These are phyloP conservation scores for Lentinus tigrinus DNA, from an alignment of 768 basidiomycete genomes.

Conservation along the genomic window DNA sequence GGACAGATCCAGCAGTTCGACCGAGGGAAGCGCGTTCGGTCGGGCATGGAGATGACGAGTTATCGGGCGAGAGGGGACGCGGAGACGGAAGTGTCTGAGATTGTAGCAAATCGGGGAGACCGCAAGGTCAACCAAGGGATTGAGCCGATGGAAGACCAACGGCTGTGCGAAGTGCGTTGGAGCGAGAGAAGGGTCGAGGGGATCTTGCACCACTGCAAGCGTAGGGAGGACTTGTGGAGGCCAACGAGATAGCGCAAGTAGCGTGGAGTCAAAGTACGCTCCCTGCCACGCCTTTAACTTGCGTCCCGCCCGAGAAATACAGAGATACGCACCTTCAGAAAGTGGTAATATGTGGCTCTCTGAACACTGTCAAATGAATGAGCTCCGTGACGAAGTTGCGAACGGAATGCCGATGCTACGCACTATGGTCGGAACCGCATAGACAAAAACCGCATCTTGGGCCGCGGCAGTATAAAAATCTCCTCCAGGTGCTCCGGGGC, in stretches of 20 bases:
- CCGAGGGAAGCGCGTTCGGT: conserved; percentile 38
- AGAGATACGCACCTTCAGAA: conserved; percentile 55
- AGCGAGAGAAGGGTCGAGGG: conserved; percentile 43
- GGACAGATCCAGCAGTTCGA: conserved; percentile 74
- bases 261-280: conserved; percentile 77
- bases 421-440: conserved; percentile 85
- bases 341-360: conserved; percentile 77
- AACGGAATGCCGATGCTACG: conserved; percentile 26
- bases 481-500: conserved; percentile 80
- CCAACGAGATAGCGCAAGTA: conserved; percentile 66
- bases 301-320: not conserved
- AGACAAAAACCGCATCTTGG: conserved; percentile 49
- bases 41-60: conserved; percentile 38
- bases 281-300: conserved; percentile 43
- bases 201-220: conserved; percentile 69
- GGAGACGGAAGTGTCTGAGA: conserved; percentile 60
- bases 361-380: conserved; percentile 47
- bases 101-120: conserved; percentile 41
- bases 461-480: conserved; percentile 52
- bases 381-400: conserved; percentile 5
- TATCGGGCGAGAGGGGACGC: conserved; percentile 68
- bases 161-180: conserved; percentile 72
- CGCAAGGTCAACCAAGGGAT: conserved; percentile 49
- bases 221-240: conserved; percentile 41
- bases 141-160: conserved; percentile 78